Conservation (phyloP, 768 basidiomycete species). For the Boletellus ananiceps region DNA sequence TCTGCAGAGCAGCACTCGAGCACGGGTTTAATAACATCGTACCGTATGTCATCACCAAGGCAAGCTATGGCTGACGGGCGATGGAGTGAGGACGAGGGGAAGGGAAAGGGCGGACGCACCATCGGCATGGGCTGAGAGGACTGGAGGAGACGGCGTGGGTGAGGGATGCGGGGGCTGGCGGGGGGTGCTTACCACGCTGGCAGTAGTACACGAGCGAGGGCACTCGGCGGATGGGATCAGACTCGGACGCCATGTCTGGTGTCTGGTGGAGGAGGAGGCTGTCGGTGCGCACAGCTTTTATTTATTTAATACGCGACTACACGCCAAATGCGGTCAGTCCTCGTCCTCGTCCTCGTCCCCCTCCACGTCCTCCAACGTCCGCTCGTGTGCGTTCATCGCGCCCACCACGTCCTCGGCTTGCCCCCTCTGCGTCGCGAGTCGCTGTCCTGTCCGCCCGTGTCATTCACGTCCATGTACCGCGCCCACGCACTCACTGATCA, state of each 20-base stretch:
- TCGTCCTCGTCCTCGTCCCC: conserved; percentile 9
- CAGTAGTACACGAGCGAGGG: conserved; percentile 66
- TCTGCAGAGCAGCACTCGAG: conserved; percentile 69
- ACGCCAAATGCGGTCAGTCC: conserved; percentile 15
- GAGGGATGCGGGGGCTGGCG: not conserved
- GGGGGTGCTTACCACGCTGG: conserved; percentile 55
- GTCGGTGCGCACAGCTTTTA: conserved; percentile 12
- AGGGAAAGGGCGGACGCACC: conserved; percentile 38
- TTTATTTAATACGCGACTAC: conserved; percentile 10
- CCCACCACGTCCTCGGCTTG: conserved; percentile 75
- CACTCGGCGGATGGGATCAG: conserved; percentile 40
- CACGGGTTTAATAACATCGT: conserved; percentile 65
- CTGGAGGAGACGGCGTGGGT: conserved; percentile 32
- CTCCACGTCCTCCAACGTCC: conserved; percentile 35
- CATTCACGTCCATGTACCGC: conserved; percentile 3
- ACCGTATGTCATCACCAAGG: conserved; percentile 58
- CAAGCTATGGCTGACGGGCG: conserved; percentile 50
- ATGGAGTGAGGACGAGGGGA: conserved; percentile 3
- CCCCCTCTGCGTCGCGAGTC: conserved; percentile 75
- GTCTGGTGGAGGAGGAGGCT: not conserved
- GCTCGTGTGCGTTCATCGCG: conserved; percentile 76
- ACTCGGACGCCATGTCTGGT: conserved; percentile 37
- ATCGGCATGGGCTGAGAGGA: conserved; percentile 56
- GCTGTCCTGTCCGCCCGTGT: conserved; percentile 52
- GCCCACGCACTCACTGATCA: conserved; percentile 68